These are phyloP conservation scores for Acacia crassicarpa DNA, from an alignment of 306 rosid genomes.

Conservation along the genomic window DNA sequence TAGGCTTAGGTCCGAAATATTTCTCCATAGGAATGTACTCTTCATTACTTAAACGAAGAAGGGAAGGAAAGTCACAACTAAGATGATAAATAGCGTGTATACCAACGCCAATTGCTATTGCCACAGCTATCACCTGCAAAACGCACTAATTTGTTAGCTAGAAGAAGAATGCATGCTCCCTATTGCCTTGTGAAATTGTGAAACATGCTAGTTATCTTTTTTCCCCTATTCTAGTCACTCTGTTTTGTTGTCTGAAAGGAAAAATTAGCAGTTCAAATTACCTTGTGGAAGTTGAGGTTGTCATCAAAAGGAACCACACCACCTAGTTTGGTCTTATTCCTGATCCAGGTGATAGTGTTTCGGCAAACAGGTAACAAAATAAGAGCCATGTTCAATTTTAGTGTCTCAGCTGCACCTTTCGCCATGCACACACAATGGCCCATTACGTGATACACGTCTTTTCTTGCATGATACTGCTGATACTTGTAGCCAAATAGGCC, in stretches of 20 bases:
- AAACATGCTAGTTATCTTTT: background rate
- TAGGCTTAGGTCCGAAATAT: conserved; percentile 47
- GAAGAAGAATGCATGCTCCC: background rate
- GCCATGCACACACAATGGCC: conserved; percentile 74
- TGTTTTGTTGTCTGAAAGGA: background rate
- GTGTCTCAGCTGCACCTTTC: conserved; percentile 75
- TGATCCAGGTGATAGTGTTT: conserved; percentile 59
- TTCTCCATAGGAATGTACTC: conserved; percentile 49
- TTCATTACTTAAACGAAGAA: conserved; percentile 44
- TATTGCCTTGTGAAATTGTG: background rate
- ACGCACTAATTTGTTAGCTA: background rate
- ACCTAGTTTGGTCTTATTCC: conserved; percentile 54
- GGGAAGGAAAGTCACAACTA: conserved; percentile 57
- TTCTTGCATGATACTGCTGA: conserved; percentile 43
- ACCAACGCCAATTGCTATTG: conserved; percentile 45
- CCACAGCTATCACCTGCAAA: conserved; percentile 54
- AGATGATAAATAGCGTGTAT: conserved; percentile 55
- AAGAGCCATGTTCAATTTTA: conserved; percentile 65
- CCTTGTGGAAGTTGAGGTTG: conserved; percentile 66
- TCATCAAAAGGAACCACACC: conserved; percentile 59
- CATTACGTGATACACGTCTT: conserved; percentile 49
- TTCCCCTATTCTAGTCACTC: conserved; percentile 11
- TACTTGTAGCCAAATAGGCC: conserved; percentile 54
- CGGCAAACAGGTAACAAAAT: conserved; percentile 60
- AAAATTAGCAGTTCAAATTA: conserved; percentile 21